phyloP scores from a whole-genome alignment of 169 alveolate species.

The Plasmodium coatneyi region DNA sequence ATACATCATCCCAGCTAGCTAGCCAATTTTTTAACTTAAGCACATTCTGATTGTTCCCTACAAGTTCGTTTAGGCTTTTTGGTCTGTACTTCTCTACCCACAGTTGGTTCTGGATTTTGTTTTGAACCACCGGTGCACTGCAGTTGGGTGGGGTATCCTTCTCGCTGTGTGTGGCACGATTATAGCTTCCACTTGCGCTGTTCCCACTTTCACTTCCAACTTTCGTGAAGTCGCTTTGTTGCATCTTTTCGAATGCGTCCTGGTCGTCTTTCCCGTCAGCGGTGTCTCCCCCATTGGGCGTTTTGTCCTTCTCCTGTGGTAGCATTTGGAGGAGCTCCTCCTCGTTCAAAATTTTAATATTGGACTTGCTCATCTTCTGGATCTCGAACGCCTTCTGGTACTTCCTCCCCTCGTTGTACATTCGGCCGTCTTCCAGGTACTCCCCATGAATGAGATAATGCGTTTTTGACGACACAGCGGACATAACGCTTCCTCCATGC shows the following conservation, averaged over 20 bases:
- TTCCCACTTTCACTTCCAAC: background rate
- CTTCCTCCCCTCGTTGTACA: constrained; percentile 90
- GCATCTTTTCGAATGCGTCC: background rate
- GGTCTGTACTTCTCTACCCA: constrained; percentile 97
- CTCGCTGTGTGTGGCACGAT: background rate
- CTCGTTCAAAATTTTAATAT: constrained; percentile 84
- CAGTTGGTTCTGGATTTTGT: constrained; percentile 66
- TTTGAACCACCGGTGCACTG: background rate
- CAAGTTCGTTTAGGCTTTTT: constrained; percentile 88
- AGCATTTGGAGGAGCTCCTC: constrained; percentile 83
- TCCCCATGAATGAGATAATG: constrained; percentile 93
- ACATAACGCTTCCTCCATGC: constrained; percentile 92
- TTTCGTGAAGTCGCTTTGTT: background rate
- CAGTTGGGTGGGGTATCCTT: background rate
- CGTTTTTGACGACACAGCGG: constrained; percentile 92
- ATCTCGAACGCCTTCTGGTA: constrained; percentile 88
- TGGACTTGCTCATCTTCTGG: constrained; percentile 69
- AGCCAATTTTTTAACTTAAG: constrained; percentile 94
- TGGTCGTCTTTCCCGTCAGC: background rate
- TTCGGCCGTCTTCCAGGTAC: constrained; percentile 96
- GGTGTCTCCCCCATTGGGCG: constrained; percentile 6
- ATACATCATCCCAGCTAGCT: constrained; percentile 94
- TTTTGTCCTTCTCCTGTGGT: constrained; percentile 72
- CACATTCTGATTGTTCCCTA: constrained; percentile 92
- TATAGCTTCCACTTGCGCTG: constrained; percentile 6